Evolutionary conservation across 345 rosid species (phyloP), one percentile per base, ranked within the genome.

Genomic region (Bruguiera parviflora): DNA sequence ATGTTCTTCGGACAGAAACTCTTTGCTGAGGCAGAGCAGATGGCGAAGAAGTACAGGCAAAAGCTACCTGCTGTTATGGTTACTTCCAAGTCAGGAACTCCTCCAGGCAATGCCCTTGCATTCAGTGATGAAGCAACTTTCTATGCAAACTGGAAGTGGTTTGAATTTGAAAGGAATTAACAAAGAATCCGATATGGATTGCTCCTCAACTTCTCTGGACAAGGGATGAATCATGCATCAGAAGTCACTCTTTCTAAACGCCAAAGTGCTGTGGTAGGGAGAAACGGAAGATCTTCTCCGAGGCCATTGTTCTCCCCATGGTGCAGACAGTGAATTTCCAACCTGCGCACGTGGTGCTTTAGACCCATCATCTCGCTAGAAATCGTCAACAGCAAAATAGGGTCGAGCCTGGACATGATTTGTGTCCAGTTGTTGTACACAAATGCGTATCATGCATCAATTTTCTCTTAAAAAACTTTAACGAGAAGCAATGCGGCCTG

Each of bases 111-210:
- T 58, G 62, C 71, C 64, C 67, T 78, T 62, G 73, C 85, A 61
- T 84, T 83, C 55, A 83, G 80, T 1, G 73, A 74, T 5, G 96
- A 89, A 77, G 85, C 80, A 71, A 78, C 75, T 58, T 57, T 82
- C 53, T 91, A 84, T 61, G 88, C 96, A 61, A 94, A 94, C 60
- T 91, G 96, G 99, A 82, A 86, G 31, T 94, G 99, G 97, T 89
- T 94, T 87, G 86, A 67, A 77, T 94, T 94, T 61, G 90, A 88
- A 80, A 75, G 73, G 22, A 79, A 80, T 35, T 68, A 31, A 68
- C 68, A 70, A 73, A 66, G 59, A 60, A 60, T 68, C 49, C 13
- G 49, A 11, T 43, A 43, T 13, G 18, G 18, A 15, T 43, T 43
- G 19, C 49, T 43, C 19, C 19, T 43, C 5, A 43, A 13, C 0